phyloP scores from a whole-genome alignment of 192 early-diverging fungal species.

The Diversispora eburnea region DNA sequence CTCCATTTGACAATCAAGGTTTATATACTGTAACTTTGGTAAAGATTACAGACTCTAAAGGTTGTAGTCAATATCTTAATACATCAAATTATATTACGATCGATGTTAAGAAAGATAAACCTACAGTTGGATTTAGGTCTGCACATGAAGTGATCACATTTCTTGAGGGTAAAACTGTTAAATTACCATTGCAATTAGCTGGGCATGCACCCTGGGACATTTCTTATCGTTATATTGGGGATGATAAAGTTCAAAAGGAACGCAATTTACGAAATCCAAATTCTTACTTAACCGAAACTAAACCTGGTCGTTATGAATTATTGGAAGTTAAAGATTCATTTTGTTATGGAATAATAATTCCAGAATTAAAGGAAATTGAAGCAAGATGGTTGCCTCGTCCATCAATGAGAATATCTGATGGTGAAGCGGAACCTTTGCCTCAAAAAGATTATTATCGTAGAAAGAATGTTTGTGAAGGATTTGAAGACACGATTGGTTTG shows the following conservation, averaged over 20 bases:
- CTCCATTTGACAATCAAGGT: conserved; percentile 36
- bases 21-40: conserved; percentile 39
- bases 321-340: conserved; percentile 39
- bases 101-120: conserved; percentile 43
- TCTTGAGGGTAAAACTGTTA: conserved; percentile 32
- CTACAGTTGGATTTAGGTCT: conserved; percentile 40
- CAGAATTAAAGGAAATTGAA: conserved; percentile 23
- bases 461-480: conserved; percentile 35
- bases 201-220: conserved; percentile 44
- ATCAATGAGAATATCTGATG: conserved; percentile 26
- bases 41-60: conserved; percentile 39
- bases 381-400: conserved; percentile 34
- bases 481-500: conserved; percentile 35
- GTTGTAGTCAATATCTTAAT: conserved; percentile 38
- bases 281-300: conserved; percentile 28
- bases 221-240: conserved; percentile 31
- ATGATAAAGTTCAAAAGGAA: conserved; percentile 5
- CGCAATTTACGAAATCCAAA: conserved; percentile 32
- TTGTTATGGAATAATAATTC: conserved; percentile 39
- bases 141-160: conserved; percentile 21
- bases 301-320: conserved; percentile 42
- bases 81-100: conserved; percentile 36
- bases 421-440: conserved; percentile 25
- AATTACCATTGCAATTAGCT: conserved; percentile 42
- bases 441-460: conserved; percentile 29